Evolutionary conservation across 805 yeast genomes (phyloP).

Genomic region (Yamadazyma sp.): DNA sequence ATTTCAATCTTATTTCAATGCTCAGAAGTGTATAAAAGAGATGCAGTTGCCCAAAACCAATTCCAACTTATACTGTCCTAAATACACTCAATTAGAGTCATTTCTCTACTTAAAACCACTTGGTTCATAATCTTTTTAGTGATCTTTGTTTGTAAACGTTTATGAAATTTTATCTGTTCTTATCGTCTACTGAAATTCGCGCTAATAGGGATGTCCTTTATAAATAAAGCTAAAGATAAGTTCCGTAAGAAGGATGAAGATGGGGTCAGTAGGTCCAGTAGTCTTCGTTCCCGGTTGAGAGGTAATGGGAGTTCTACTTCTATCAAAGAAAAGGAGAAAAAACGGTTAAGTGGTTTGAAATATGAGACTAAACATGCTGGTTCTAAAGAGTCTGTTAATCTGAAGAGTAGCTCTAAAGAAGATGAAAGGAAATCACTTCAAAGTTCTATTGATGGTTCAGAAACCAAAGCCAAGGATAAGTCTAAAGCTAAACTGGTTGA

Average conservation of each 20-base stretch:
- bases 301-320: background rate
- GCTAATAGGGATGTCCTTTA: constrained; percentile 8
- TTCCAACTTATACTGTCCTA: too few relatives aligned
- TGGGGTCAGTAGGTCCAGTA: constrained; percentile 6
- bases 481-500: background rate
- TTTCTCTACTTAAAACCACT: too few relatives aligned
- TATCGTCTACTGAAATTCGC: constrained; percentile 1
- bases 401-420: background rate
- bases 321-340: constrained; percentile 10
- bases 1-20: too few relatives aligned
- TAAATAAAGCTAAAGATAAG: constrained; percentile 13
- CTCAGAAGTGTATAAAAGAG: too few relatives aligned
- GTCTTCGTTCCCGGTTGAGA: constrained; percentile 6
- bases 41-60: too few relatives aligned
- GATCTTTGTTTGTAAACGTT: too few relatives aligned
- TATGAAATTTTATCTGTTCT: too few relatives aligned
- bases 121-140: too few relatives aligned
- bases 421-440: too few relatives aligned
- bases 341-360: constrained; percentile 14
- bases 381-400: constrained; percentile 7
- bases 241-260: constrained; percentile 8
- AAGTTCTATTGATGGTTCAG: too few relatives aligned
- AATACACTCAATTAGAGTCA: too few relatives aligned
- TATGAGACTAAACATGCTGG: constrained; percentile 6
- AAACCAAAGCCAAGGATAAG: background rate